Evolutionary conservation across 164 flowering plant species (phyloP).

Genomic region (Akebia trifoliata): DNA sequence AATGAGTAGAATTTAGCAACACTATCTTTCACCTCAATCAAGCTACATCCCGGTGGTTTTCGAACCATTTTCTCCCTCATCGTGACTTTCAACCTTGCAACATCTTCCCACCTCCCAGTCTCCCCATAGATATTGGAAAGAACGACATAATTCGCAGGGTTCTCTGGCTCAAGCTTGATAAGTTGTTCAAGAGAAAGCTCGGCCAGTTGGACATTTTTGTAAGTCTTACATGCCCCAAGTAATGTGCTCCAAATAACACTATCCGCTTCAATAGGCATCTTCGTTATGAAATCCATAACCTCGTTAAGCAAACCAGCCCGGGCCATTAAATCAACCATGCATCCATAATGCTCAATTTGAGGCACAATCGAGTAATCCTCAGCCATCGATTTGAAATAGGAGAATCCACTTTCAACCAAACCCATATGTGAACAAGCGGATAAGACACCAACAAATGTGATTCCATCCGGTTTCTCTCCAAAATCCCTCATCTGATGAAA

Average conservation of each 20-base stretch:
- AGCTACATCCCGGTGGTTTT: constrained; percentile 64
- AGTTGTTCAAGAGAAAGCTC: constrained; percentile 50
- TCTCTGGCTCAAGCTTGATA: constrained; percentile 50
- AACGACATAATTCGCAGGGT: constrained; percentile 58
- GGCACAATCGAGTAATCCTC: constrained; percentile 41
- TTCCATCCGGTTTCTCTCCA: constrained; percentile 51
- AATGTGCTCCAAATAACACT: constrained; percentile 64
- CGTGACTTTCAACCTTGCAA: constrained; percentile 49
- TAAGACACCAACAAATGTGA: constrained; percentile 61
- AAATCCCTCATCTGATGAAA: constrained; percentile 43
- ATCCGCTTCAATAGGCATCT: constrained; percentile 72
- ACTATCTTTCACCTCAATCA: constrained; percentile 46
- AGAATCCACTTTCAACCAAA: constrained; percentile 43
- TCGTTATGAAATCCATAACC: constrained; percentile 46
- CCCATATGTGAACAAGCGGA: constrained; percentile 77
- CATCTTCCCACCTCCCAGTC: constrained; percentile 46
- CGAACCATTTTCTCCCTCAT: constrained; percentile 44
- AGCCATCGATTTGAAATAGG: constrained; percentile 48
- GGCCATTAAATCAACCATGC: constrained; percentile 63
- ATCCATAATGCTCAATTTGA: constrained; percentile 75
- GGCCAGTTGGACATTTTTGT: constrained; percentile 50
- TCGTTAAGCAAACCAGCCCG: constrained; percentile 50
- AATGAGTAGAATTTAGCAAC: constrained; percentile 49
- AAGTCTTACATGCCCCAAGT: constrained; percentile 56
- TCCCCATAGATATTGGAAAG: constrained; percentile 62